phyloP scores from a whole-genome alignment of 2,329 filamentous ascomycete genomes.

The Metarhizium robertsii region DNA sequence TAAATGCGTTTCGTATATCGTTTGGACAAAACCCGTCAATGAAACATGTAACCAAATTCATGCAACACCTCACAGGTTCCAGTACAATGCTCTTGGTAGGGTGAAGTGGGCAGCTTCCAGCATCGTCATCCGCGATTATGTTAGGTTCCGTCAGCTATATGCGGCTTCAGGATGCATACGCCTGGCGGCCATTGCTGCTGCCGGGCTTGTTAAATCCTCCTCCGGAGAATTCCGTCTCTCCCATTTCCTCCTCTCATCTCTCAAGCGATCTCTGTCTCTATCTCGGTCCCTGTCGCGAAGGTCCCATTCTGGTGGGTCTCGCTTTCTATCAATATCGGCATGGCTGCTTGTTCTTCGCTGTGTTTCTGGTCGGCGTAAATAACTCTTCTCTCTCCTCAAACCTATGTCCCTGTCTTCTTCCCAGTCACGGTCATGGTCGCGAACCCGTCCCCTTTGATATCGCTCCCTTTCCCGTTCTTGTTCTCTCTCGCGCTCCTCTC shows the following conservation, averaged over 20 bases:
- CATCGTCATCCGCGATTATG: not conserved
- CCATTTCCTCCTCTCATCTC: constrained; percentile 25
- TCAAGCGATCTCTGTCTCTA: constrained; percentile 19
- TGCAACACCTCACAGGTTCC: not conserved
- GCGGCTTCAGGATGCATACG: constrained; percentile 23
- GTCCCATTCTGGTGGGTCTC: constrained; percentile 26
- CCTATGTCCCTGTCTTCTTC: constrained; percentile 22
- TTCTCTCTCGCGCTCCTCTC: constrained; percentile 19
- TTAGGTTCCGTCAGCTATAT: constrained; percentile 13
- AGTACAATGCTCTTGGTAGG: not conserved
- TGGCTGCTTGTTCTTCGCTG: constrained; percentile 40
- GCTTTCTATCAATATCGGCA: constrained; percentile 35
- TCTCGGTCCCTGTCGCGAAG: constrained; percentile 11
- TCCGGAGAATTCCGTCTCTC: constrained; percentile 23
- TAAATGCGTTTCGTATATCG: constrained; percentile 26
- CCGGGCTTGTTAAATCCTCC: constrained; percentile 20
- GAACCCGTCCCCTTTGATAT: constrained; percentile 21
- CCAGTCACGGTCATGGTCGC: constrained; percentile 21
- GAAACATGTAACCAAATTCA: not conserved
- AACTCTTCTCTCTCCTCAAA: constrained; percentile 21
- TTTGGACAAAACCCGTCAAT: constrained; percentile 9
- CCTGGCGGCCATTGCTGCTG: constrained; percentile 21
- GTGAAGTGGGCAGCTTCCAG: not conserved
- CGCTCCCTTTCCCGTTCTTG: constrained; percentile 27
- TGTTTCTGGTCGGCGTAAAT: constrained; percentile 30